Percentiles rank a stretch among this genome's conserved stretches.
phyloP scores from a whole-genome alignment of 345 rosid genomes.

The Hibiscus mutabilis region DNA sequence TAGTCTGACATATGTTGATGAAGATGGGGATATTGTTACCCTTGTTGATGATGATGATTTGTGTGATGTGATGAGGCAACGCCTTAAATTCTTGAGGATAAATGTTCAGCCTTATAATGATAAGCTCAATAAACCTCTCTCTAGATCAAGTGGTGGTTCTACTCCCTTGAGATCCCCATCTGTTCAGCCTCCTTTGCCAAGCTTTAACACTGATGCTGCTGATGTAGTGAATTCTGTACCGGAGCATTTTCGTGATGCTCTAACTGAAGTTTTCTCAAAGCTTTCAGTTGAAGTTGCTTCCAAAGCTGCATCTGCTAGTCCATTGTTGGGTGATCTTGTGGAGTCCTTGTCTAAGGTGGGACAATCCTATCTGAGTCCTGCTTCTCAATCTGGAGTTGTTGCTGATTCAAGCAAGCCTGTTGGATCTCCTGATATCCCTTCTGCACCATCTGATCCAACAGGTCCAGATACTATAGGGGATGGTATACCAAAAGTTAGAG shows the following conservation, averaged over 20 bases:
- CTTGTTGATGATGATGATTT: conserved; percentile 76
- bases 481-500: conserved; percentile 5
- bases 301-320: conserved; percentile 41
- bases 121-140: conserved; percentile 21
- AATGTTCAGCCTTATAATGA: conserved; percentile 37
- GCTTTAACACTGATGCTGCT: conserved; percentile 32
- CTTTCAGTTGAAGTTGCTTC: conserved; percentile 50
- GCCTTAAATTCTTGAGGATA: conserved; percentile 65
- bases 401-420: conserved; percentile 9
- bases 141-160: conserved; percentile 49
- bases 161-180: conserved; percentile 43
- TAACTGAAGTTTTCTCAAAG: conserved; percentile 44
- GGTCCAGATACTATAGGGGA: neutral
- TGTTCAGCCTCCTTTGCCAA: conserved; percentile 30
- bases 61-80: conserved; percentile 58
- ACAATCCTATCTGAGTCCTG: conserved; percentile 17
- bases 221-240: conserved; percentile 61
- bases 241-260: conserved; percentile 43
- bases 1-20: conserved; percentile 35
- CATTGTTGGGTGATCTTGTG: conserved; percentile 30
- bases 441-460: conserved; percentile 17
- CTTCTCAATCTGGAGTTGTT: conserved; percentile 17
- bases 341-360: conserved; percentile 41
- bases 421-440: conserved; percentile 19
- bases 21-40: conserved; percentile 45